These are phyloP conservation scores for Elsinoe arachidis DNA, from an alignment of 2,329 filamentous ascomycete species.

Conservation along the genomic window DNA sequence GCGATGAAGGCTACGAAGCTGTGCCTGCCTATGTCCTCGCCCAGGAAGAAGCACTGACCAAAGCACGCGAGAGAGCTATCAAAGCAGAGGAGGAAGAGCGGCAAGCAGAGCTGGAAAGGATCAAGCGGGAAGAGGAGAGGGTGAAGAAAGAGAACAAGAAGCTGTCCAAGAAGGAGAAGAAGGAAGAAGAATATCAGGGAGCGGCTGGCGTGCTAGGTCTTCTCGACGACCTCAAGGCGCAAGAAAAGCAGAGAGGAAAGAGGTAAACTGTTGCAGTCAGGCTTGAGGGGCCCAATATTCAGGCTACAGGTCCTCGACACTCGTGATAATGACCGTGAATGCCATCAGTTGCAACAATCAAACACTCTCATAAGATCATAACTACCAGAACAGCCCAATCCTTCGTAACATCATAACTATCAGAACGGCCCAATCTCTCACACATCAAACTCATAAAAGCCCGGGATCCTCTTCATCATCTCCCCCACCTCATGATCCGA, in stretches of 20 bases:
- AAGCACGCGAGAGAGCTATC: slow-evolving; percentile 27
- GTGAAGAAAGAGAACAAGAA: slow-evolving; percentile 14
- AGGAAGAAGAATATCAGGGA: slow-evolving; percentile 22
- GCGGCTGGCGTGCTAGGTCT: slow-evolving; percentile 27
- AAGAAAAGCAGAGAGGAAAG: slow-evolving; percentile 6
- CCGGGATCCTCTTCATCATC: background rate
- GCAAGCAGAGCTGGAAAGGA: slow-evolving; percentile 25
- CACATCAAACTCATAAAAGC: background rate
- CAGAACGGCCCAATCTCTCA: background rate
- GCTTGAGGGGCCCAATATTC: too few relatives aligned
- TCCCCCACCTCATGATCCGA: slow-evolving; percentile 2
- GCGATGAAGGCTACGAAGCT: slow-evolving; percentile 17
- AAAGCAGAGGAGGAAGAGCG: slow-evolving; percentile 25
- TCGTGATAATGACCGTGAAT: too few relatives aligned
- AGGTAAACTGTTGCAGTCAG: background rate
- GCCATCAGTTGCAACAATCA: too few relatives aligned
- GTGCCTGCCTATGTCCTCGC: slow-evolving; percentile 23
- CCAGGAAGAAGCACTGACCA: slow-evolving; percentile 27
- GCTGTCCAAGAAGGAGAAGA: slow-evolving; percentile 14
- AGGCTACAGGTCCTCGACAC: too few relatives aligned
- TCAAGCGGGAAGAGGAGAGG: slow-evolving; percentile 18
- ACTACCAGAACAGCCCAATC: background rate
- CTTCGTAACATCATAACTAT: background rate
- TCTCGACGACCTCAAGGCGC: slow-evolving; percentile 18
- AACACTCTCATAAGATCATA: background rate